Evolutionary conservation across 352 stramenopile genomes (phyloP), one percentile per base, ranked within the genome.

Genomic region (Phytopythium vexans): DNA sequence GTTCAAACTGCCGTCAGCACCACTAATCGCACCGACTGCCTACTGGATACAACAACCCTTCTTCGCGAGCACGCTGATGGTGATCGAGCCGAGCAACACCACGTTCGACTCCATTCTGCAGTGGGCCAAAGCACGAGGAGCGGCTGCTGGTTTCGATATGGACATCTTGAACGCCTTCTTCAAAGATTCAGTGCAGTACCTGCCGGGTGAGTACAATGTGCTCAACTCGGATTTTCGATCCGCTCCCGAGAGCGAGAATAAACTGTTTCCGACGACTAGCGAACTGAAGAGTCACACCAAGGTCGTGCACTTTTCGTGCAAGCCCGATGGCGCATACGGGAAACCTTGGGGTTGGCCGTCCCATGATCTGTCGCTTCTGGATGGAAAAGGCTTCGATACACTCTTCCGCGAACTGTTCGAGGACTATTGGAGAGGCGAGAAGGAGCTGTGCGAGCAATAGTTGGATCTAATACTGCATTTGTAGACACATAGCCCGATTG

Each of bases 41-140:
- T 66, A 70, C 49, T 70, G 62, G 62, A 40, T 70, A 12, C 2
- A 41, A 6, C 62, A 70, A 27, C 62, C 62, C 3, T 70, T 70
- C 36, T 70, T 70, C 34, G 37, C 62, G 3, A 70, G 41, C 9
- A 63, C 57, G 10, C 44, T 70, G 8, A 52, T 70, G 57, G 62
- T 70, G 6, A 59, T 70, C 38, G 57, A 66, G 46, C 62, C 62
- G 0, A 56, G 52, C 34, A 63, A 54, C 36, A 38, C 41, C 8
- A 16, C 10, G 3, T 70, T 66, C 41, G 11, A 58, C 11, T 42
- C 49, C 37, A 59, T 70, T 9, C 16, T 66, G 11, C 39, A 43
- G 12, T 70, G 57, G 49, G 62, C 51, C 8, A 11, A 34, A 9
- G 31, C 49, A 8, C 56, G 62, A 21, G 33, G 41, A 27, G 49